phyloP scores from a whole-genome alignment of 805 yeast genomes.

The Nakazawaea laoshanensis region DNA sequence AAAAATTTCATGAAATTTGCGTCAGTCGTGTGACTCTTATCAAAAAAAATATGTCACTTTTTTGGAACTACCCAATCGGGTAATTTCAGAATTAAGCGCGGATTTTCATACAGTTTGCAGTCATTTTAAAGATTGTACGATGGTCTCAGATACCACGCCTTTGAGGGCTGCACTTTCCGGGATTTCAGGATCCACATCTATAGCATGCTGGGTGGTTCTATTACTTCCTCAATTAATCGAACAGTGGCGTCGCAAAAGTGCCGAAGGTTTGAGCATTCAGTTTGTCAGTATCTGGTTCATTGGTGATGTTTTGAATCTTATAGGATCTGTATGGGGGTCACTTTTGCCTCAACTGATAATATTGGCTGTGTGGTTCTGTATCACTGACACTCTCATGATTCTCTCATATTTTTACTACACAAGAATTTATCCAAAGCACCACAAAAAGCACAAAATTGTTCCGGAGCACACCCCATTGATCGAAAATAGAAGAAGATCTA shows the following conservation, averaged over 20 bases:
- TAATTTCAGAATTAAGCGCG: too few species aligned
- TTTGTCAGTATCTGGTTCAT: slow-evolving; percentile 63
- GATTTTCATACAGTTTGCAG: too few species aligned
- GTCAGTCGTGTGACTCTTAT: too few species aligned
- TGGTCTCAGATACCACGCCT: slow-evolving; percentile 15
- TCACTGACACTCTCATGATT: slow-evolving; percentile 58
- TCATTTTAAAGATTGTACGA: too few species aligned
- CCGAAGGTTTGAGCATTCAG: slow-evolving; percentile 68
- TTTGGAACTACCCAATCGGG: too few species aligned
- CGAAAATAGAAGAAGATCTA: slow-evolving; percentile 21
- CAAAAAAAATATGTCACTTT: too few species aligned
- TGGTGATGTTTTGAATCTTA: slow-evolving; percentile 62
- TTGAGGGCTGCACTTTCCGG: slow-evolving; percentile 45
- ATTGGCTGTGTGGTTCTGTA: slow-evolving; percentile 69
- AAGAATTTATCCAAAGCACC: slow-evolving; percentile 31
- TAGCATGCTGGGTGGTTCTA: slow-evolving; percentile 76
- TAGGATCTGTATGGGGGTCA: slow-evolving; percentile 64
- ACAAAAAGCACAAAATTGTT: slow-evolving; percentile 11
- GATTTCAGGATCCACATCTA: slow-evolving; percentile 58
- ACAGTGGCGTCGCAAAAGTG: slow-evolving; percentile 68
- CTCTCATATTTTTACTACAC: slow-evolving; percentile 52
- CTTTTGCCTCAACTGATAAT: slow-evolving; percentile 62
- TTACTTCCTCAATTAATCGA: slow-evolving; percentile 72
- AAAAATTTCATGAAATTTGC: too few species aligned
- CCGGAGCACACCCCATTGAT: slow-evolving; percentile 26